Percentiles rank a stretch among this genome's conserved stretches.
Conservation (phyloP, 352 stramenopile genomes). For the Globisporangium ultimum region DNA sequence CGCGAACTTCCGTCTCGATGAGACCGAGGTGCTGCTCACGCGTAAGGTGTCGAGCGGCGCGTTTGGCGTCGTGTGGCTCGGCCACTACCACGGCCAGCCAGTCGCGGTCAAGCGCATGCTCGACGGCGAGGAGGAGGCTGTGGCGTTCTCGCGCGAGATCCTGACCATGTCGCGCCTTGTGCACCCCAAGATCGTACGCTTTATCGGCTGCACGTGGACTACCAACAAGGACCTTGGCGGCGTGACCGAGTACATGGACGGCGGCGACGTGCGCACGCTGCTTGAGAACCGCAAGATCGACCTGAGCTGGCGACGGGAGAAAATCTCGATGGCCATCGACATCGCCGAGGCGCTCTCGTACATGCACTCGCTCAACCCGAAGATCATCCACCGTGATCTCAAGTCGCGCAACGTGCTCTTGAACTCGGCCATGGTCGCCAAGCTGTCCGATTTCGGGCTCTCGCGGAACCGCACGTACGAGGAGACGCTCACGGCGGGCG, state of each 20-base stretch:
- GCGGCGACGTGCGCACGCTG: conserved; percentile 77
- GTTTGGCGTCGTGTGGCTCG: conserved; percentile 82
- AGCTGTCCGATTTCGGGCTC: conserved; percentile 83
- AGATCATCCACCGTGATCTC: conserved; percentile 83
- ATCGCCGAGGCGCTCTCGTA: conserved; percentile 76
- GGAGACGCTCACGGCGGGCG: conserved; percentile 77
- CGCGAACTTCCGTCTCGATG: conserved; percentile 68
- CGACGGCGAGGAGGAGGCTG: conserved; percentile 66
- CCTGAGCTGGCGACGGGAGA: conserved; percentile 76
- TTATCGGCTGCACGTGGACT: conserved; percentile 85
- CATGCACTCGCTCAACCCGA: conserved; percentile 81
- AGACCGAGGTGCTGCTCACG: conserved; percentile 79
- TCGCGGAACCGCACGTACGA: conserved; percentile 84
- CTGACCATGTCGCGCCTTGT: conserved; percentile 77
- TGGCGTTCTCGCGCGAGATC: conserved; percentile 81
- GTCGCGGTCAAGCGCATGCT: conserved; percentile 88
- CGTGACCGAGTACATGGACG: conserved; percentile 87
- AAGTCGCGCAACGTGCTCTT: conserved; percentile 84
- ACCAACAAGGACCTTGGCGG: conserved; percentile 69
- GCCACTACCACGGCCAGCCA: conserved; percentile 83
- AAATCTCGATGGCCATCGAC: conserved; percentile 84
- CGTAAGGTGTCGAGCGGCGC: conserved; percentile 81
- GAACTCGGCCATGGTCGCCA: conserved; percentile 75
- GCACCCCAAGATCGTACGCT: conserved; percentile 83
- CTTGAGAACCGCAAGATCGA: conserved; percentile 82